These are phyloP conservation scores for Xylariaceae sp. DNA, from an alignment of 2,329 filamentous ascomycete genomes.

Conservation along the genomic window DNA sequence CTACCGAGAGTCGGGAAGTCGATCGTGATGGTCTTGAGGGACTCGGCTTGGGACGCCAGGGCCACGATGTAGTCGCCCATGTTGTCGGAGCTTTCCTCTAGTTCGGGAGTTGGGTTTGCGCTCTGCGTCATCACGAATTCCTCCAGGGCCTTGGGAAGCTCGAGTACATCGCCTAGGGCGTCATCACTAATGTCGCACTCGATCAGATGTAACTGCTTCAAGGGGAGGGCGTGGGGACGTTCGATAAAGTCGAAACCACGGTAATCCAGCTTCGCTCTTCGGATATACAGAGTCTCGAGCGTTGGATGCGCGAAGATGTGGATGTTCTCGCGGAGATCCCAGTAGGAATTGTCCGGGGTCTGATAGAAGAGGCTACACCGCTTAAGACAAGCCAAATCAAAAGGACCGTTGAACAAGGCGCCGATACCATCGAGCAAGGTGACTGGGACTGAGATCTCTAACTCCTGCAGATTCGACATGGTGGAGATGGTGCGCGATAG, in stretches of 20 bases:
- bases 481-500: constrained; percentile 43
- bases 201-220: constrained; percentile 41
- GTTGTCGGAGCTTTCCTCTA: constrained; percentile 44
- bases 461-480: constrained; percentile 46
- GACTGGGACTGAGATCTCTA: constrained; percentile 43
- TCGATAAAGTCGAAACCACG: constrained; percentile 45
- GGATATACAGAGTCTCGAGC: constrained; percentile 42
- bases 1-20: constrained; percentile 39
- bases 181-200: constrained; percentile 48
- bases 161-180: constrained; percentile 36
- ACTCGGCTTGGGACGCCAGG: constrained; percentile 37
- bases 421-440: constrained; percentile 43
- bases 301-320: constrained; percentile 48
- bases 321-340: constrained; percentile 48
- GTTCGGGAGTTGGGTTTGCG: constrained; percentile 35
- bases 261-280: constrained; percentile 42
- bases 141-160: constrained; percentile 41
- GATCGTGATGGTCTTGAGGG: constrained; percentile 42
- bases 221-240: constrained; percentile 42
- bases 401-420: constrained; percentile 45
- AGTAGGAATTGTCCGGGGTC: constrained; percentile 40
- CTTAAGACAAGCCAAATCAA: constrained; percentile 45
- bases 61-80: constrained; percentile 44
- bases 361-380: constrained; percentile 46
- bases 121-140: constrained; percentile 46